These are phyloP conservation scores for Lotmaria passim DNA, from an alignment of 208 protist species.

Conservation along the genomic window DNA sequence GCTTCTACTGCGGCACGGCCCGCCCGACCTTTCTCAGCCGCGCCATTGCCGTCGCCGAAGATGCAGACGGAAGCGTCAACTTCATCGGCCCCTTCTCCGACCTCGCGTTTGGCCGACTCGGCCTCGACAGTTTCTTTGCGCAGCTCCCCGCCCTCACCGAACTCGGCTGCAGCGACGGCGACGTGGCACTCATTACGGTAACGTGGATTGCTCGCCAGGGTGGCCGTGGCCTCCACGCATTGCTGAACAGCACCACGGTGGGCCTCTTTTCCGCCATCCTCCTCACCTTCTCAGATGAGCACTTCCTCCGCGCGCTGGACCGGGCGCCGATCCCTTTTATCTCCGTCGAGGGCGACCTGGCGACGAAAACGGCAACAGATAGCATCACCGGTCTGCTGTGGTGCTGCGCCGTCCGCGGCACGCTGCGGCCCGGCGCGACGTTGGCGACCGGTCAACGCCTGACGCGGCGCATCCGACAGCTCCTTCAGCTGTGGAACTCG, in stretches of 20 bases:
- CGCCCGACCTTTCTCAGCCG: constrained; percentile 45
- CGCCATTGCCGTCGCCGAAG: constrained; percentile 33
- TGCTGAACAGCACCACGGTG: constrained; percentile 38
- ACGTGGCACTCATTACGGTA: constrained; percentile 42
- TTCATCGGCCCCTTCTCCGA: constrained; percentile 42
- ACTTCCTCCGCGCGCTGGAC: constrained; percentile 54
- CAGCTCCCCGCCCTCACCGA: constrained; percentile 36
- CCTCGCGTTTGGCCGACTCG: constrained; percentile 44
- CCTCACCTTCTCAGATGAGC: constrained; percentile 42
- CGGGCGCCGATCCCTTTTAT: constrained; percentile 35
- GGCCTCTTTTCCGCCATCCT: constrained; percentile 43
- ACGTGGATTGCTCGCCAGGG: constrained; percentile 43
- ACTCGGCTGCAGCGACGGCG: constrained; percentile 36
- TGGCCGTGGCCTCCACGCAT: constrained; percentile 6
- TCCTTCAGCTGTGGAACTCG: constrained; percentile 32
- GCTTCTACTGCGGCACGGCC: constrained; percentile 54
- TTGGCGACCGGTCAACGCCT: constrained; percentile 9
- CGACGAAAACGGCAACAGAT: constrained; percentile 15
- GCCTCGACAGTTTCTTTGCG: constrained; percentile 34
- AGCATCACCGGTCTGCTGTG: constrained; percentile 33
- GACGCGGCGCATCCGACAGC: constrained; percentile 27
- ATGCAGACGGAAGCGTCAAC: constrained; percentile 29
- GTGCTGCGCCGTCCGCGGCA: constrained; percentile 23
- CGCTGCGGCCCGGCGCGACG: constrained; percentile 5
- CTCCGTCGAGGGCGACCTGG: constrained; percentile 24